phyloP scores from a whole-genome alignment of 1,284 basidiomycete genomes.

The Tilletia indica region DNA sequence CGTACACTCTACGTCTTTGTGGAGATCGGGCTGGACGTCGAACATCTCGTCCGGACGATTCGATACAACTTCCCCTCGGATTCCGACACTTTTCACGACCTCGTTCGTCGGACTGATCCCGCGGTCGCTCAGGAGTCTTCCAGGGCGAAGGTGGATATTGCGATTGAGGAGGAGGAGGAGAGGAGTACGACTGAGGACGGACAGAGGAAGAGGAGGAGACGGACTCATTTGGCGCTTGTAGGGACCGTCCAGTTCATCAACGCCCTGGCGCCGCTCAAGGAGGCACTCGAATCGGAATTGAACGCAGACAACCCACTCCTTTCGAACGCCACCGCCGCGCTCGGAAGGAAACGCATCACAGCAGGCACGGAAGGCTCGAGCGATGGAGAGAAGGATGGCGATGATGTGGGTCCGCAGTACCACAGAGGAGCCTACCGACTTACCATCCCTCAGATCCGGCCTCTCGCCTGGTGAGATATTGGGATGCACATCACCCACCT shows the following conservation, averaged over 20 bases:
- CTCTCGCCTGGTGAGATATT: slow-evolving; percentile 92
- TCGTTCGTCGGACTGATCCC: slow-evolving; percentile 26
- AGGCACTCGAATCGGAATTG: slow-evolving; percentile 37
- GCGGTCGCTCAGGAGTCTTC: neutral
- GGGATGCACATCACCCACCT: slow-evolving; percentile 88
- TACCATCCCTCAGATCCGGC: slow-evolving; percentile 81
- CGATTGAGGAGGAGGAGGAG: slow-evolving; percentile 20
- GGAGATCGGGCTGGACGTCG: slow-evolving; percentile 87
- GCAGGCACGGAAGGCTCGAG: neutral
- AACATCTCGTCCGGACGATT: slow-evolving; percentile 77
- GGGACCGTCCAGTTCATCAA: slow-evolving; percentile 55
- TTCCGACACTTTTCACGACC: slow-evolving; percentile 68
- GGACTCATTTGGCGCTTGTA: slow-evolving; percentile 48
- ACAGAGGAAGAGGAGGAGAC: neutral
- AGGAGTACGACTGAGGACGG: neutral
- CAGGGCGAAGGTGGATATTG: slow-evolving; percentile 27
- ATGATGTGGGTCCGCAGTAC: slow-evolving; percentile 27
- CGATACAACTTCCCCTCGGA: slow-evolving; percentile 79
- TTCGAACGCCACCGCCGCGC: slow-evolving; percentile 22
- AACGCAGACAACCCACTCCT: slow-evolving; percentile 29
- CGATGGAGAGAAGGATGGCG: neutral
- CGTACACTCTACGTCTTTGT: slow-evolving; percentile 98
- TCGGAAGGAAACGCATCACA: slow-evolving; percentile 28
- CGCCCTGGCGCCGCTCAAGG: slow-evolving; percentile 45
- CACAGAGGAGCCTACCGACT: slow-evolving; percentile 37